A percentile compares a stretch with the other conserved stretches of the same genome.
phyloP scores from a whole-genome alignment of 2,329 filamentous ascomycete species.

The Pseudogymnoascus verrucosus region DNA sequence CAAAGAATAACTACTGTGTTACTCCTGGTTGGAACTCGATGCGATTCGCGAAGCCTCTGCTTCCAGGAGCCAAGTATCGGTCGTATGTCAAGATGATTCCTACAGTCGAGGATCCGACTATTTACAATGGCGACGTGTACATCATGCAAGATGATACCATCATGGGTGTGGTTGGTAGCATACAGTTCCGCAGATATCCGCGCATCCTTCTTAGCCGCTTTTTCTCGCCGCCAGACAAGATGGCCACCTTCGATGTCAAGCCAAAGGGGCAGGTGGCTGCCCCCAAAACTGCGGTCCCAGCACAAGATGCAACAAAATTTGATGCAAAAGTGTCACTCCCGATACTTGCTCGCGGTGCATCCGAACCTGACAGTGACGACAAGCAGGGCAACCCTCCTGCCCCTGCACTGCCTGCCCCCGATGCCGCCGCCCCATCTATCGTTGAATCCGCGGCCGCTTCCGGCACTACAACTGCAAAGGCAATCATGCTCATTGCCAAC shows the following conservation, averaged over 20 bases:
- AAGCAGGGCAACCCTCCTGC: conserved; percentile 49
- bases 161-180: conserved; percentile 27
- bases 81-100: conserved; percentile 26
- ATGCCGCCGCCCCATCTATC: conserved; percentile 18
- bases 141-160: conserved; percentile 29
- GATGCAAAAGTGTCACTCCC: background rate
- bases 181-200: conserved; percentile 33
- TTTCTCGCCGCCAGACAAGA: conserved; percentile 30
- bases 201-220: conserved; percentile 32
- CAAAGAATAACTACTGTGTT: conserved; percentile 21
- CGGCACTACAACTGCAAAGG: conserved; percentile 20
- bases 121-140: conserved; percentile 31
- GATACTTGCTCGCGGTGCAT: background rate
- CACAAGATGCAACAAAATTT: background rate
- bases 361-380: conserved; percentile 33
- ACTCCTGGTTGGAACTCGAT: conserved; percentile 23
- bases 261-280: background rate
- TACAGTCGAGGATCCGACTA: conserved; percentile 21
- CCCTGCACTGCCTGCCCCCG: background rate
- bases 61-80: conserved; percentile 17
- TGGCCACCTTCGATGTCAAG: conserved; percentile 3
- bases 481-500: conserved; percentile 27
- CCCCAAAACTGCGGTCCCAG: background rate
- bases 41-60: conserved; percentile 18
- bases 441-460: conserved; percentile 25